These are phyloP conservation scores for Penicillium janthinellum DNA, from an alignment of 2,329 filamentous ascomycete genomes.

Conservation along the genomic window DNA sequence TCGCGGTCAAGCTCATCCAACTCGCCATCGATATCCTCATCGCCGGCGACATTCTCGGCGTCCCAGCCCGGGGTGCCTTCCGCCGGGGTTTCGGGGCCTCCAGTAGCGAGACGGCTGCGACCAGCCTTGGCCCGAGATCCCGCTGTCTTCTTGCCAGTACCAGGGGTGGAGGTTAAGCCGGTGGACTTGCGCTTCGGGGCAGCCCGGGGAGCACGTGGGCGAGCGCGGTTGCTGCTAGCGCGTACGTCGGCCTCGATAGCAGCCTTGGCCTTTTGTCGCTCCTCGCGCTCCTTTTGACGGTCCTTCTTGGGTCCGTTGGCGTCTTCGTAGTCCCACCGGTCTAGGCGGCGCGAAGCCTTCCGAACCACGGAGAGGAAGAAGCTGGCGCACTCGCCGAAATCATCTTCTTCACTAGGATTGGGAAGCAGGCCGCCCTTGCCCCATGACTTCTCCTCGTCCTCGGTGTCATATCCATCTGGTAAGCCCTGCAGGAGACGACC, in stretches of 20 bases:
- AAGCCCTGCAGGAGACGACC: conserved; percentile 46
- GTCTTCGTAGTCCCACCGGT: conserved; percentile 50
- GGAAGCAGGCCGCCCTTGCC: conserved; percentile 48
- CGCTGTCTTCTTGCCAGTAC: conserved; percentile 24
- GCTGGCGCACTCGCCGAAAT: conserved; percentile 51
- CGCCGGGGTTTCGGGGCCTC: conserved; percentile 15
- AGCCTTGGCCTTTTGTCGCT: conserved; percentile 37
- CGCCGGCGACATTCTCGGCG: conserved; percentile 25
- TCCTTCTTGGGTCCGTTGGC: conserved; percentile 43
- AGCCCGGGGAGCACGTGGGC: conserved; percentile 23
- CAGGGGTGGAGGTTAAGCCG: conserved; percentile 22
- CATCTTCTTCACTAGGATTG: conserved; percentile 47
- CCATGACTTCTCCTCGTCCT: conserved; percentile 47
- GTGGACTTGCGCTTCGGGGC: conserved; percentile 34
- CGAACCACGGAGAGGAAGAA: conserved; percentile 47
- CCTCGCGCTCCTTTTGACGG: conserved; percentile 41
- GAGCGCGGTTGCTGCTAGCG: conserved; percentile 22
- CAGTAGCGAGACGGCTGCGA: conserved; percentile 26
- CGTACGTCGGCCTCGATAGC: conserved; percentile 27
- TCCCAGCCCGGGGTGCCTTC: conserved; percentile 31
- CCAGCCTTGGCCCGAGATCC: conserved; percentile 30
- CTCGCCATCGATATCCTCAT: conserved; percentile 37
- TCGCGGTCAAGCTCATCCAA: conserved; percentile 44
- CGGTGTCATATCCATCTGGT: conserved; percentile 50
- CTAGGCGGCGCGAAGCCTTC: conserved; percentile 46